Percentiles rank a stretch among this genome's conserved stretches.
phyloP scores from a whole-genome alignment of 140 eudicot species.

The Stevia rebaudiana region DNA sequence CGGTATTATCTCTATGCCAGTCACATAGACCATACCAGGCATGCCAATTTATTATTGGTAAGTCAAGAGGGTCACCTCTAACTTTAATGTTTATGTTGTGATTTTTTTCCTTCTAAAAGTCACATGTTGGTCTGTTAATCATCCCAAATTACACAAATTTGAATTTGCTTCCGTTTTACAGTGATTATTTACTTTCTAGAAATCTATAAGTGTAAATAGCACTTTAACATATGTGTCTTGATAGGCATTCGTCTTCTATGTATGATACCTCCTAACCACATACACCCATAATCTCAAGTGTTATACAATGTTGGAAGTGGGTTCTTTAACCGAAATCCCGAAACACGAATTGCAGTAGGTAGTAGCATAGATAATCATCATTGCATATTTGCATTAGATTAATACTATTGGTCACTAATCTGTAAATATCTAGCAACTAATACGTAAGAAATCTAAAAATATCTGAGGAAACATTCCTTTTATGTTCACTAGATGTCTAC shows the following conservation, averaged over 20 bases:
- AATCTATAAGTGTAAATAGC: neutral
- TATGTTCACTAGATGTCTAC: neutral
- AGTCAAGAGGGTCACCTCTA: slow-evolving; percentile 27
- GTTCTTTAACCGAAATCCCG: neutral
- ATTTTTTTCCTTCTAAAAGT: neutral
- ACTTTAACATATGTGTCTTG: neutral
- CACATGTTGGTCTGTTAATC: neutral
- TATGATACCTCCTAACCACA: neutral
- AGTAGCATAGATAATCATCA: neutral
- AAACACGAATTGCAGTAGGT: neutral
- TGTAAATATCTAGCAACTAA: neutral
- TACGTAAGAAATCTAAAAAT: neutral
- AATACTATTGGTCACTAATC: neutral
- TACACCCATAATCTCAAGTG: neutral
- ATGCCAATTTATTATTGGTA: slow-evolving; percentile 88
- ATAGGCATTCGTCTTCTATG: neutral
- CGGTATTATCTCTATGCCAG: slow-evolving; percentile 68
- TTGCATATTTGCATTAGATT: neutral
- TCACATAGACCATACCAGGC: slow-evolving; percentile 75
- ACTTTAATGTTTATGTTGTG: slow-evolving; percentile 11
- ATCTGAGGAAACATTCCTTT: neutral
- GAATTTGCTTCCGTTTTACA: neutral
- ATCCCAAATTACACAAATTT: slow-evolving; percentile 8
- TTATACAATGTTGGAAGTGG: neutral
- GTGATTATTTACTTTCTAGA: slow-evolving; percentile 1